Evolutionary conservation across 352 stramenopile species (phyloP).

Genomic region (Elongisporangium prolatum): DNA sequence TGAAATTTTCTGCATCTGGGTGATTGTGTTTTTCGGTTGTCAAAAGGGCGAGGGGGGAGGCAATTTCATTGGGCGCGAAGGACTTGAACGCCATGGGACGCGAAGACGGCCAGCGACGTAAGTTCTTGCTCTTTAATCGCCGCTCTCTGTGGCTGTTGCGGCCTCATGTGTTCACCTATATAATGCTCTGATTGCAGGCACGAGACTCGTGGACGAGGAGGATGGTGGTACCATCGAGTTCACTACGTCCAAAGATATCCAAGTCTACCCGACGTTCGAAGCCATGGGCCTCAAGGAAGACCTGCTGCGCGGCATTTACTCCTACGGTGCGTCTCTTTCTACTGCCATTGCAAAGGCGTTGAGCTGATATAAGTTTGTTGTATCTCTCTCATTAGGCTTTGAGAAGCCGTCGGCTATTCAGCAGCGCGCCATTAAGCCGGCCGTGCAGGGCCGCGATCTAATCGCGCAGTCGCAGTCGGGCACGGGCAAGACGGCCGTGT

Average conservation of each 20-base stretch:
- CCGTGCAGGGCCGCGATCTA: conserved; percentile 93
- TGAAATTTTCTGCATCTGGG: too few relatives aligned
- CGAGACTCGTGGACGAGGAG: conserved; percentile 60
- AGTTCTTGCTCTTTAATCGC: neutral
- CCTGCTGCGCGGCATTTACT: conserved; percentile 88
- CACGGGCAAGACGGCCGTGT: conserved; percentile 94
- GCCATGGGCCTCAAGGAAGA: conserved; percentile 91
- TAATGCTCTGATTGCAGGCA: conserved; percentile 22
- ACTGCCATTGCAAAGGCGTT: neutral
- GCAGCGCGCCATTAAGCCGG: conserved; percentile 96
- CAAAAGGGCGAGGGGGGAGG: too few relatives aligned
- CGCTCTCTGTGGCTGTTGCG: conserved; percentile 7
- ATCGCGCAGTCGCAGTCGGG: conserved; percentile 97
- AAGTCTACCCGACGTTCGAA: conserved; percentile 87
- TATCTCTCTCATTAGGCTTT: conserved; percentile 65
- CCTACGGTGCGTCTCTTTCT: conserved; percentile 38
- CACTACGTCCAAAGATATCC: conserved; percentile 88
- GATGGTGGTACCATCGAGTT: conserved; percentile 82
- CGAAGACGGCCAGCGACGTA: conserved; percentile 12
- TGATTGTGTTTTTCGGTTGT: too few relatives aligned
- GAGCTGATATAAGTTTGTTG: conserved; percentile 6
- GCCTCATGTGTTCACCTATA: conserved; percentile 8
- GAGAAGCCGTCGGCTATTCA: conserved; percentile 98
- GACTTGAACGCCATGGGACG: too few relatives aligned
- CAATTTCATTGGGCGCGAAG: too few relatives aligned